phyloP scores from a whole-genome alignment of 1,284 basidiomycete genomes.

The Puccinia hordei region DNA sequence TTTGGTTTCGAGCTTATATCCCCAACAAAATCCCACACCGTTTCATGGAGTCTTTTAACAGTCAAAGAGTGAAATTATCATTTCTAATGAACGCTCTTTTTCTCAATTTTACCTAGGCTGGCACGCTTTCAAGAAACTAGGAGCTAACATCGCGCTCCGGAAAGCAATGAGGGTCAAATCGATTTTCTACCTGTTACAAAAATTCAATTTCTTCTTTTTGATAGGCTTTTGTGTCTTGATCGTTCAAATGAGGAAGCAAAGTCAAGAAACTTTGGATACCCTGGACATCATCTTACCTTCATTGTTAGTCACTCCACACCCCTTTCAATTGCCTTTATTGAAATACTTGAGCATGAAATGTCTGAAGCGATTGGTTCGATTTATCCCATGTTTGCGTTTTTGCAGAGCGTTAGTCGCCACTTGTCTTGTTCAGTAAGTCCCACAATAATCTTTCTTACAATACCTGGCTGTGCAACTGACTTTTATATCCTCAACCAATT shows the following conservation, averaged over 20 bases:
- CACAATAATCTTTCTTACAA: not conserved
- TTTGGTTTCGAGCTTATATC: too few species aligned
- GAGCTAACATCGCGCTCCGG: slow-evolving; percentile 25
- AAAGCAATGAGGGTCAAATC: slow-evolving; percentile 31
- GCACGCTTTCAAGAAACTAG: slow-evolving; percentile 37
- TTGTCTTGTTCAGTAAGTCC: slow-evolving; percentile 30
- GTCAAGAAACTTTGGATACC: not conserved
- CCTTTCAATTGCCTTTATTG: not conserved
- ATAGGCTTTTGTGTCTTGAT: slow-evolving; percentile 44
- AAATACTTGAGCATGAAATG: not conserved
- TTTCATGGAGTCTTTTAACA: not conserved
- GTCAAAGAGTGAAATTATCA: too few species aligned
- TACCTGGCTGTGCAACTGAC: not conserved
- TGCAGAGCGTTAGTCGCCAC: slow-evolving; percentile 29
- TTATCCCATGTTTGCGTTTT: not conserved
- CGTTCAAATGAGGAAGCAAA: slow-evolving; percentile 35
- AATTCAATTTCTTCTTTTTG: slow-evolving; percentile 50
- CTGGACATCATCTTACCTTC: slow-evolving; percentile 36
- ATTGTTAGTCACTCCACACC: slow-evolving; percentile 14
- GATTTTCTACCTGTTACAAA: slow-evolving; percentile 46
- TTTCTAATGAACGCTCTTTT: not conserved
- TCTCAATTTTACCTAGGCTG: slow-evolving; percentile 25
- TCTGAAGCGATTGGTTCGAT: not conserved
- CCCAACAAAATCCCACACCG: too few species aligned
- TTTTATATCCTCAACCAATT: not conserved